A percentile compares a stretch with the other conserved stretches of the same genome.
These are phyloP conservation scores for Lodderomyces pseudojiufengensis DNA, from an alignment of 1,139 yeast species.

Conservation along the genomic window DNA sequence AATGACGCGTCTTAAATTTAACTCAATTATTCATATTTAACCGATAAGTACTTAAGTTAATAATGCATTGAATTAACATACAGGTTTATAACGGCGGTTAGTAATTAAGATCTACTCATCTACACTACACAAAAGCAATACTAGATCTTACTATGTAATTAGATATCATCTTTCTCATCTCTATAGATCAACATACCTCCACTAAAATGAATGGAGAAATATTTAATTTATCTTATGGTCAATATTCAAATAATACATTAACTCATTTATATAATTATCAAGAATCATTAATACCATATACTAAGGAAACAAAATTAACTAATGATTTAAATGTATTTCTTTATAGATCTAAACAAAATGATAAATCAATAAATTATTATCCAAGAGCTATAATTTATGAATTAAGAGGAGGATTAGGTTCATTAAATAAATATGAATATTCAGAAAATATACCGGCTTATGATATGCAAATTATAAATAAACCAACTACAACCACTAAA, in stretches of 20 bases:
- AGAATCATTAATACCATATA: conserved; percentile 62
- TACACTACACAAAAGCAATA: too few relatives aligned
- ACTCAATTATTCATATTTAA: too few relatives aligned
- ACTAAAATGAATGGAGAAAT: conserved; percentile 43
- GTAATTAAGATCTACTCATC: too few relatives aligned
- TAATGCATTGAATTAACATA: neutral
- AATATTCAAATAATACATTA: conserved; percentile 63
- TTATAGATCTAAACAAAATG: conserved; percentile 20
- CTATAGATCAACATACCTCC: too few relatives aligned
- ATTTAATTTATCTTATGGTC: conserved; percentile 67
- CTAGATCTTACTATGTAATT: too few relatives aligned
- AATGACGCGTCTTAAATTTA: too few relatives aligned
- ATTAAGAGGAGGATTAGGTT: conserved; percentile 60
- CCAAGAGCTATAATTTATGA: conserved; percentile 85
- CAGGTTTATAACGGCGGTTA: neutral
- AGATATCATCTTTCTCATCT: too few relatives aligned
- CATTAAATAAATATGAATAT: conserved; percentile 53
- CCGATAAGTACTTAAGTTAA: too few relatives aligned
- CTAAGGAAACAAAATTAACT: conserved; percentile 20
- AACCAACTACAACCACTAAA: conserved; percentile 20
- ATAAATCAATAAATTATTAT: conserved; percentile 45
- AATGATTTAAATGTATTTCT: conserved; percentile 34
- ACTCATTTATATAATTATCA: conserved; percentile 82
- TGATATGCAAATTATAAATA: conserved; percentile 4
- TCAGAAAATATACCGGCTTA: conserved; percentile 21